phyloP scores from a whole-genome alignment of 2,329 filamentous ascomycete genomes.

The Orbilia javanica region DNA sequence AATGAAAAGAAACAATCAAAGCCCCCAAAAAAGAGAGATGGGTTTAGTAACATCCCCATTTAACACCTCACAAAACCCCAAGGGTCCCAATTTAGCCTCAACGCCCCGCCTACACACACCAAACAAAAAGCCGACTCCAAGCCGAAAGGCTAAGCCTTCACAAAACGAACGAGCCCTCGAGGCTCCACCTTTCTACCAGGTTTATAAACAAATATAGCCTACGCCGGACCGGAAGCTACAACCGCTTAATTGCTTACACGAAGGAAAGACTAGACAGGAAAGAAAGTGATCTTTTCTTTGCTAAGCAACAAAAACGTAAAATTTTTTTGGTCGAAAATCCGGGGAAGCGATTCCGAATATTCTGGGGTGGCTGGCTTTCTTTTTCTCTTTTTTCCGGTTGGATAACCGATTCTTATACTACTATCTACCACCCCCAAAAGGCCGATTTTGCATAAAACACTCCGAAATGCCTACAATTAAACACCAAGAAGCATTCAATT shows the following conservation, averaged over 20 bases:
- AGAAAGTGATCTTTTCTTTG: constrained; percentile 1
- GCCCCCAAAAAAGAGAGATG: too few relatives aligned
- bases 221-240: constrained; percentile 36
- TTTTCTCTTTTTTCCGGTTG: neutral
- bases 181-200: constrained; percentile 12
- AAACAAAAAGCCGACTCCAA: neutral
- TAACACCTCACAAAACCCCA: neutral
- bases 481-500: too few relatives aligned
- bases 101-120: neutral
- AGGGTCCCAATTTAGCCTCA: neutral
- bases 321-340: neutral
- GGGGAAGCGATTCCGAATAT: constrained; percentile 36
- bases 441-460: too few relatives aligned
- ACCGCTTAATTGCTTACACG: constrained; percentile 20
- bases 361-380: neutral
- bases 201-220: constrained; percentile 35
- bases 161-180: neutral
- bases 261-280: neutral
- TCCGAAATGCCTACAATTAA: too few relatives aligned
- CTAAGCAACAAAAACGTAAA: neutral
- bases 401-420: too few relatives aligned
- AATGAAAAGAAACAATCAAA: too few relatives aligned
- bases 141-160: constrained; percentile 1
- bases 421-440: too few relatives aligned
- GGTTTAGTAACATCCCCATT: too few relatives aligned